phyloP scores from a whole-genome alignment of 371 early-diverging fungal genomes.

The Syncephalastrum racemosum region DNA sequence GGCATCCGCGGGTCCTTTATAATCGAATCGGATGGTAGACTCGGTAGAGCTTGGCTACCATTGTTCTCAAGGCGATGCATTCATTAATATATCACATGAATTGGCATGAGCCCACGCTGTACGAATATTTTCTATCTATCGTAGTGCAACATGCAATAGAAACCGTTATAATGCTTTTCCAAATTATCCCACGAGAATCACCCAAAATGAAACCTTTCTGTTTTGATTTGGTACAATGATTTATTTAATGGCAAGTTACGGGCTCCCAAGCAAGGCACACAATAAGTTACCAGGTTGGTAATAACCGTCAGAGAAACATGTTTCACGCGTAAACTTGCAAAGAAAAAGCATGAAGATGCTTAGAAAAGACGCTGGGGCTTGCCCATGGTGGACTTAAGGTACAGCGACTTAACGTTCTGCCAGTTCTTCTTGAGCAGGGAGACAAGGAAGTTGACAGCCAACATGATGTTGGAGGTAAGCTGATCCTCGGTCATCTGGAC shows the following conservation, averaged over 20 bases:
- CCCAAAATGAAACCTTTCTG: too few species aligned
- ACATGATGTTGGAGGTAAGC: constrained; percentile 96
- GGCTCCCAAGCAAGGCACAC: constrained; percentile 23
- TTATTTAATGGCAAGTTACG: constrained; percentile 7
- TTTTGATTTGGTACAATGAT: too few species aligned
- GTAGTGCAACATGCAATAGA: too few species aligned
- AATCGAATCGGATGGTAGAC: too few species aligned
- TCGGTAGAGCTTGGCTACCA: too few species aligned
- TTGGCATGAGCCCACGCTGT: too few species aligned
- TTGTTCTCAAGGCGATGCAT: too few species aligned
- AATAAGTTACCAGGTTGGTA: constrained; percentile 13
- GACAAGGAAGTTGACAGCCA: constrained; percentile 97
- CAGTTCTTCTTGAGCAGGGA: constrained; percentile 99
- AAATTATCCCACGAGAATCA: too few species aligned
- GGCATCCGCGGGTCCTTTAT: too few species aligned
- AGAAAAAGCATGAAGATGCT: constrained; percentile 13
- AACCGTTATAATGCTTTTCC: too few species aligned
- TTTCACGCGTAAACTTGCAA: constrained; percentile 5
- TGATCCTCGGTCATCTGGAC: constrained; percentile 95
- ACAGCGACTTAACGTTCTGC: constrained; percentile 99
- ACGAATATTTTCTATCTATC: too few species aligned
- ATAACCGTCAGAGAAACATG: constrained; percentile 18
- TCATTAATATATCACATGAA: too few species aligned
- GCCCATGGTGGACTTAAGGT: constrained; percentile 98
- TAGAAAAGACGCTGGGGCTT: constrained; percentile 87